phyloP scores from a whole-genome alignment of 345 rosid genomes.

The Eutrema japonicum region DNA sequence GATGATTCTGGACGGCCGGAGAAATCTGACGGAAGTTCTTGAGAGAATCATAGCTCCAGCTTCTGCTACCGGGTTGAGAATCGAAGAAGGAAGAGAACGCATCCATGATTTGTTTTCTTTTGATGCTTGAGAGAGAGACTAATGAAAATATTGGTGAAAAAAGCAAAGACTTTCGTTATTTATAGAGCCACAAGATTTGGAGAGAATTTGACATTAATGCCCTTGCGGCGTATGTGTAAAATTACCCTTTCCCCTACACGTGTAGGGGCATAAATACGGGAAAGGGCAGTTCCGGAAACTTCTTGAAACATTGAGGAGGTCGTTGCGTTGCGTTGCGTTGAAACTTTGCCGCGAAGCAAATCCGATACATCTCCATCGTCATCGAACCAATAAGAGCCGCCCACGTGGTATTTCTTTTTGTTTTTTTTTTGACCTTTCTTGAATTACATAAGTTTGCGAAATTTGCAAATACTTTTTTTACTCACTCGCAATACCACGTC shows the following conservation, averaged over 20 bases:
- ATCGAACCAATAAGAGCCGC: background rate
- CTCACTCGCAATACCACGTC: background rate
- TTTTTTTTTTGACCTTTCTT: too few relatives aligned
- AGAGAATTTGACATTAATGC: background rate
- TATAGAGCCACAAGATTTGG: constrained; percentile 6
- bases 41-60: constrained; percentile 71
- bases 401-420: constrained; percentile 15
- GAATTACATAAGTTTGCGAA: too few relatives aligned
- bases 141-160: background rate
- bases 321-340: background rate
- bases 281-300: constrained; percentile 39
- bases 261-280: background rate
- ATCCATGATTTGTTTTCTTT: constrained; percentile 50
- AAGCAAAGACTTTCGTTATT: background rate
- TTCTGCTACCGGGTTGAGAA: constrained; percentile 56
- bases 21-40: constrained; percentile 72
- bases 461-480: too few relatives aligned
- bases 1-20: constrained; percentile 80
- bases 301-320: constrained; percentile 17
- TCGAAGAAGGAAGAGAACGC: constrained; percentile 82
- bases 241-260: background rate
- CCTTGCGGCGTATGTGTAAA: background rate
- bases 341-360: constrained; percentile 39
- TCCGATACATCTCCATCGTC: constrained; percentile 11
- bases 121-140: background rate